A percentile compares a stretch with the other conserved stretches of the same genome.
phyloP scores from a whole-genome alignment of 495 filamentous ascomycete genomes.

The Neurospora sublineolata region DNA sequence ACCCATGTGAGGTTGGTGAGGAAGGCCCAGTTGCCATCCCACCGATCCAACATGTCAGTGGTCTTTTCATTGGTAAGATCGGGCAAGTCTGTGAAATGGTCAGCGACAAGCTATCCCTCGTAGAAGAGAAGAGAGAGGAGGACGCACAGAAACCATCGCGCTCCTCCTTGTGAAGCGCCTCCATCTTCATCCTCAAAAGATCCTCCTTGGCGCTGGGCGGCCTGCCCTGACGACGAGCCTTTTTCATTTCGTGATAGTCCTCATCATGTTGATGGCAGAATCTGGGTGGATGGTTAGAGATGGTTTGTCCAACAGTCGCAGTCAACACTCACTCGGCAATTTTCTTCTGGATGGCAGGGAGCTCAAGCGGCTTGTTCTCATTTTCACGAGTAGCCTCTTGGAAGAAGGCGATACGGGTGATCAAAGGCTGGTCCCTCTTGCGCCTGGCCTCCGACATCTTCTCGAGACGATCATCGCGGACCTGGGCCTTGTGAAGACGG shows the following conservation, averaged over 20 bases:
- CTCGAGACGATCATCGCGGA: constrained; percentile 65
- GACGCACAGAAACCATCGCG: constrained; percentile 64
- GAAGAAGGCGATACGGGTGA: constrained; percentile 62
- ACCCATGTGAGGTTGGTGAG: constrained; percentile 44
- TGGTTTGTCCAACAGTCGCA: not conserved
- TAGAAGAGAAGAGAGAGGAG: not conserved
- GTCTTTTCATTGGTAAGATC: constrained; percentile 38
- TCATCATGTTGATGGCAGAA: constrained; percentile 69
- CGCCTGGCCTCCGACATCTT: constrained; percentile 48
- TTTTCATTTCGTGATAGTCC: constrained; percentile 61
- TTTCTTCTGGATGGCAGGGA: constrained; percentile 47
- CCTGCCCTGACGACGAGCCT: constrained; percentile 67
- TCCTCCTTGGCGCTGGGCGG: constrained; percentile 70
- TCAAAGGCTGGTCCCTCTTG: constrained; percentile 63
- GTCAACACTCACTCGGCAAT: constrained; percentile 45
- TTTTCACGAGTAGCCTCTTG: constrained; percentile 48
- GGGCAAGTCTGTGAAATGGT: constrained; percentile 34
- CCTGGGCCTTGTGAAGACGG: constrained; percentile 58
- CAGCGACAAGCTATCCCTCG: not conserved
- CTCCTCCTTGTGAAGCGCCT: constrained; percentile 66
- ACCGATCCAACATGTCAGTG: constrained; percentile 31
- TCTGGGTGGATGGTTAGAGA: constrained; percentile 26
- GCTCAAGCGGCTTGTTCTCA: constrained; percentile 40
- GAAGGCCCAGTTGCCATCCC: constrained; percentile 44
- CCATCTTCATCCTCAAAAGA: constrained; percentile 56